Conservation (phyloP, 768 basidiomycete genomes). For the Artomyces pyxidatus region DNA sequence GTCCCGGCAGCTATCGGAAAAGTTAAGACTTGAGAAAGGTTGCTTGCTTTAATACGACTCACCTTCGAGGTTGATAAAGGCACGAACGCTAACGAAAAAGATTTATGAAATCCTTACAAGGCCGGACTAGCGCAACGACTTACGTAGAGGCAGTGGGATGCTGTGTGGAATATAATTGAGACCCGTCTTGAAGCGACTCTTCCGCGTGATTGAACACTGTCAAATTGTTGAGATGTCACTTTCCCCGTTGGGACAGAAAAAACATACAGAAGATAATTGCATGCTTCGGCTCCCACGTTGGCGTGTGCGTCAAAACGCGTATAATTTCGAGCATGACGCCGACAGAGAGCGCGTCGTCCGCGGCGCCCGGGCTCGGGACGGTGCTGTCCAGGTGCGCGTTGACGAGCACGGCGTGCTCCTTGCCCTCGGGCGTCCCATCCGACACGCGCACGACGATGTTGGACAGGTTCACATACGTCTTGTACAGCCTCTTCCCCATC, state of each 20-base stretch:
- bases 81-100: conserved; percentile 50
- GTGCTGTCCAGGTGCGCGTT: conserved; percentile 90
- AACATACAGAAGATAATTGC: conserved; percentile 76
- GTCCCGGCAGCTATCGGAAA: conserved; percentile 64
- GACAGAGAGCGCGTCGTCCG: conserved; percentile 82
- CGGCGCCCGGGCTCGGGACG: conserved; percentile 80
- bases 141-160: conserved; percentile 67
- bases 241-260: not conserved
- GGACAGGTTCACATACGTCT: conserved; percentile 78
- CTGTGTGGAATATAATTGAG: conserved; percentile 89
- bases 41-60: not conserved
- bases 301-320: conserved; percentile 63
- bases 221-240: not conserved
- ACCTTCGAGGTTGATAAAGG: conserved; percentile 90
- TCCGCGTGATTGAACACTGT: conserved; percentile 93
- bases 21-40: not conserved
- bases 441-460: conserved; percentile 88
- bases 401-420: conserved; percentile 77
- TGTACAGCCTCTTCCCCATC: conserved; percentile 77
- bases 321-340: conserved; percentile 90
- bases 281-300: conserved; percentile 64
- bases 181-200: conserved; percentile 91
- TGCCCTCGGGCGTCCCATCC: conserved; percentile 59
- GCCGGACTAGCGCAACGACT: conserved; percentile 20
- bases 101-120: not conserved